Conservation (phyloP, 2,329 filamentous ascomycete genomes). For the Apiospora aurea region DNA sequence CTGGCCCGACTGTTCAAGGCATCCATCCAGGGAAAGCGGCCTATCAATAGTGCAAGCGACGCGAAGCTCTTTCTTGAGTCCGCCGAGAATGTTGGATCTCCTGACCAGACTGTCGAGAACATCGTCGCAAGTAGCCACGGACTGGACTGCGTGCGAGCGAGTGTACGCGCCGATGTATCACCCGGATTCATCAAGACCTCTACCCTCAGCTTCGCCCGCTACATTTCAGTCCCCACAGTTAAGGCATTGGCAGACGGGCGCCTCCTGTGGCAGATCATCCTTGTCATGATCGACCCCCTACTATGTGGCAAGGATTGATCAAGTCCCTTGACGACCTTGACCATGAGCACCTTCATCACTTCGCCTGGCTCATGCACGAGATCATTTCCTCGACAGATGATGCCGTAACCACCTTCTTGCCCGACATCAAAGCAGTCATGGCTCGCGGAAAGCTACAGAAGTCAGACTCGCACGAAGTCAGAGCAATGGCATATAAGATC, state of each 20-base stretch:
- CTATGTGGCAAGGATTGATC: slow-evolving; percentile 59
- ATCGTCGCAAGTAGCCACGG: slow-evolving; percentile 38
- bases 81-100: slow-evolving; percentile 29
- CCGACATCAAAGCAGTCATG: slow-evolving; percentile 34
- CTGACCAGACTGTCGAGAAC: slow-evolving; percentile 37
- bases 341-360: slow-evolving; percentile 42
- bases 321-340: slow-evolving; percentile 38
- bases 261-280: slow-evolving; percentile 55
- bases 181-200: slow-evolving; percentile 40
- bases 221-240: slow-evolving; percentile 50
- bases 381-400: slow-evolving; percentile 45
- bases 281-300: slow-evolving; percentile 58
- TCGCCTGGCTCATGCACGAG: slow-evolving; percentile 58
- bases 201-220: slow-evolving; percentile 46
- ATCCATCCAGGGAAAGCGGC: slow-evolving; percentile 35
- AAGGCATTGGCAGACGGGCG: slow-evolving; percentile 58
- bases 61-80: slow-evolving; percentile 44
- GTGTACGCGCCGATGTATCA: slow-evolving; percentile 37
- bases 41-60: slow-evolving; percentile 31
- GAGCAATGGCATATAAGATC: slow-evolving; percentile 45
- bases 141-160: slow-evolving; percentile 35
- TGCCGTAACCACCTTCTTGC: slow-evolving; percentile 31
- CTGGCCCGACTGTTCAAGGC: slow-evolving; percentile 20
- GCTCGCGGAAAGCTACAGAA: slow-evolving; percentile 31
- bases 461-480: slow-evolving; percentile 35